phyloP scores from a whole-genome alignment of 768 basidiomycete species.

The Tricholoma sp. region DNA sequence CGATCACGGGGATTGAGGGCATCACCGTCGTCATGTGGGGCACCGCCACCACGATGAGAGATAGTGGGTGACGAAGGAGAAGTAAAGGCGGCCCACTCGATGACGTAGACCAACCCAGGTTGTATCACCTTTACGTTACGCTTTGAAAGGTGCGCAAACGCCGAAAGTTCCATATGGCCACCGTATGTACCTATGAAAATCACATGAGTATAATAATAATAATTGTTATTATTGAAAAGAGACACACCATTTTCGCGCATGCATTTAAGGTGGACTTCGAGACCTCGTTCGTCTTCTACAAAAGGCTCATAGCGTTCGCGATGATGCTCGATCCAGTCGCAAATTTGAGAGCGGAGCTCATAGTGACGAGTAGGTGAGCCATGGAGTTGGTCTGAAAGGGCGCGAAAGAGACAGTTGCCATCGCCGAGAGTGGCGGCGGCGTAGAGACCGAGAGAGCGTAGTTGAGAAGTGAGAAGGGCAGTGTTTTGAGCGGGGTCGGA shows the following conservation, averaged over 20 bases:
- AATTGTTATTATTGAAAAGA: slow-evolving; percentile 5
- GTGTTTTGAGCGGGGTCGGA: slow-evolving; percentile 12
- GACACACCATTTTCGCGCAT: slow-evolving; percentile 75
- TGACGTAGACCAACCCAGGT: slow-evolving; percentile 86
- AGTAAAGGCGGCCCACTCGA: slow-evolving; percentile 68
- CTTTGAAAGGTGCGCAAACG: slow-evolving; percentile 76
- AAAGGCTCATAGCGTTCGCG: slow-evolving; percentile 77
- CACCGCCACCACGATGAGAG: slow-evolving; percentile 1
- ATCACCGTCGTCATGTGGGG: slow-evolving; percentile 19
- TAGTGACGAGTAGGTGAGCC: slow-evolving; percentile 68
- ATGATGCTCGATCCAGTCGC: slow-evolving; percentile 73
- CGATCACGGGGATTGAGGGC: slow-evolving; percentile 37
- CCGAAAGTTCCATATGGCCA: slow-evolving; percentile 90
- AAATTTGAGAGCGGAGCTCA: slow-evolving; percentile 68
- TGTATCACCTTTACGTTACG: slow-evolving; percentile 90
- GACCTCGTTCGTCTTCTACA: slow-evolving; percentile 77
- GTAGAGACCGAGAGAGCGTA: slow-evolving; percentile 76
- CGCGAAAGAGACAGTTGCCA: slow-evolving; percentile 92
- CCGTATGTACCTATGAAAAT: slow-evolving; percentile 69
- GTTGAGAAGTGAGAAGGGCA: slow-evolving; percentile 58
- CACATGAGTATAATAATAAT: not conserved
- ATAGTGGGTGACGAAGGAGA: slow-evolving; percentile 25
- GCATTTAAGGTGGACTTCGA: slow-evolving; percentile 64
- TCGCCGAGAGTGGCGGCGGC: slow-evolving; percentile 85
- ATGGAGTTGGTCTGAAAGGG: slow-evolving; percentile 81